Percentiles rank a stretch among this genome's conserved stretches.
Evolutionary conservation across 371 early-diverging fungal species (phyloP).

Genomic region (Entomophthora muscae): DNA sequence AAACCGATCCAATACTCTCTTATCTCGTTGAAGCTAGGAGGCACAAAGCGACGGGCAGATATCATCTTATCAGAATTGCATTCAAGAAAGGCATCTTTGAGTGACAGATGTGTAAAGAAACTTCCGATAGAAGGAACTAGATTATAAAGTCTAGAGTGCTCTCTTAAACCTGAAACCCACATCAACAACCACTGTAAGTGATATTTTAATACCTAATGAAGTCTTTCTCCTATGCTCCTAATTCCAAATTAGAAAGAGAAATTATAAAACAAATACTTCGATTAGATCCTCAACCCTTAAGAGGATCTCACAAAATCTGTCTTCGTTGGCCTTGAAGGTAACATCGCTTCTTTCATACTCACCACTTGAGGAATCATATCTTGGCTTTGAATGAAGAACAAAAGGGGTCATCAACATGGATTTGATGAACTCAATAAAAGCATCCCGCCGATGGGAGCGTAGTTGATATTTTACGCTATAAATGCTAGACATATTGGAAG

Average conservation of each 20-base stretch:
- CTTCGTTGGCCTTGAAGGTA: constrained; percentile 15
- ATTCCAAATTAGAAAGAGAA: not conserved
- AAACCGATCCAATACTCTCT: constrained; percentile 24
- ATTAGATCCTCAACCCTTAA: constrained; percentile 45
- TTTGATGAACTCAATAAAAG: constrained; percentile 69
- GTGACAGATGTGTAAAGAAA: constrained; percentile 60
- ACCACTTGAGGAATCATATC: constrained; percentile 13
- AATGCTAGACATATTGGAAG: constrained; percentile 22
- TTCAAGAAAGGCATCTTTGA: constrained; percentile 36
- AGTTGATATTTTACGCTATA: constrained; percentile 52
- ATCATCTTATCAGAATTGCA: constrained; percentile 38
- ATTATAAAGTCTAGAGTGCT: constrained; percentile 46
- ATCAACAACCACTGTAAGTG: not conserved
- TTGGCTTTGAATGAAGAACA: constrained; percentile 45
- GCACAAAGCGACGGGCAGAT: constrained; percentile 49
- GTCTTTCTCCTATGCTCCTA: constrained; percentile 25
- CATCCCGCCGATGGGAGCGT: constrained; percentile 60
- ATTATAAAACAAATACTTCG: constrained; percentile 15
- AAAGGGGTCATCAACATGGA: constrained; percentile 57
- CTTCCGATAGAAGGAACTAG: constrained; percentile 53
- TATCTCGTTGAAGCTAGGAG: constrained; percentile 73
- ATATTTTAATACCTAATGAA: constrained; percentile 19
- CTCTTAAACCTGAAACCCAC: constrained; percentile 22
- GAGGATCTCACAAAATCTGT: constrained; percentile 22
- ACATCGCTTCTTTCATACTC: constrained; percentile 6